Evolutionary conservation across 495 filamentous ascomycete genomes (phyloP), one percentile per base, ranked within the genome.

Genomic region (Penicillium fimorum): DNA sequence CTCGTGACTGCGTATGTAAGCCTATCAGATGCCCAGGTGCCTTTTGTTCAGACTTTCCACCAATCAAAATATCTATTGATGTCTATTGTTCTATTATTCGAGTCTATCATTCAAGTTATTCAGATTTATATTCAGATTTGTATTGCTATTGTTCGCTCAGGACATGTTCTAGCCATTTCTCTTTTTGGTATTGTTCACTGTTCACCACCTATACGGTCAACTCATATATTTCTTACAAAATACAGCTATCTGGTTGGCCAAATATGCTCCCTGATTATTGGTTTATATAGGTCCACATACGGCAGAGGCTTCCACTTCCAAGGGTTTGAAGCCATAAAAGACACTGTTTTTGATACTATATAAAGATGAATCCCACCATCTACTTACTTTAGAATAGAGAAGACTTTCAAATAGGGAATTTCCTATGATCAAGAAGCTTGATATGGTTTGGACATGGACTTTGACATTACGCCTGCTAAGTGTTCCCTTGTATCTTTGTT

Each of bases 401-500:
- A 37, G 15, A 37, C 33, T 7, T 37, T 37, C 6, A 5, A n/a
- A 15, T 25, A 27, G 12, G 8, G 13, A 37, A 37, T 37, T 1
- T 15, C 0, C 33, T 2, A 5, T 27, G 42, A 22, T 27, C 6
- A 27, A 27, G 4, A 27, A 27, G 4, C 25, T 27, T 27, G 2
- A 7, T 2, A 27, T 27, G 5, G 43, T 29, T 46, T 27, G 43
- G 43, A 46, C 43, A 46, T 46, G 12, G 42, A 24, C 20, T 44
- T 24, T 25, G 44, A 37, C 47, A 25, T 49, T 49, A 24, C 9
- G 18, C 18, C 12, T 18, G 29, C 9, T 32, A 27, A 20, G 17
- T 52, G 32, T 52, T 52, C 50, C 50, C 50, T 52, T 52, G 13
- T 43, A 40, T 62, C 24, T 42, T 25, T 50, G 45, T 51, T 52